phyloP scores from a whole-genome alignment of 2,329 filamentous ascomycete genomes.

The Cercospora brassicicola region DNA sequence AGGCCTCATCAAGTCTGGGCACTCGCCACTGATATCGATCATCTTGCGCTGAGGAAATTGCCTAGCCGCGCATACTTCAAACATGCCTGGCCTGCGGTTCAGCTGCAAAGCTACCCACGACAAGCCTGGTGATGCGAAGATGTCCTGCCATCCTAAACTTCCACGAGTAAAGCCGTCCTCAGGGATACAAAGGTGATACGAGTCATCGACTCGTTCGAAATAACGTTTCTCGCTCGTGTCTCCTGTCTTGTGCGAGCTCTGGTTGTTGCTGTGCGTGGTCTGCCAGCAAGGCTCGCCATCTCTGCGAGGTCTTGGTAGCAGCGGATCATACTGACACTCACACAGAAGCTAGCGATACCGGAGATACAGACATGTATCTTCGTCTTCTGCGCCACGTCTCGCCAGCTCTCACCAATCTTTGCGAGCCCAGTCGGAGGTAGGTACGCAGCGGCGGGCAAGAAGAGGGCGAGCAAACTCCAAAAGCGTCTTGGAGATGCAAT shows the following conservation, averaged over 20 bases:
- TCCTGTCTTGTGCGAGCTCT: no score
- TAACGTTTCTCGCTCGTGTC: background rate
- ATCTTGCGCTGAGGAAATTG: background rate
- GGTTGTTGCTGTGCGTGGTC: background rate
- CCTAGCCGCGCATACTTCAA: background rate
- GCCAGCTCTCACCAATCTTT: background rate
- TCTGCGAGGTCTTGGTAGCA: background rate
- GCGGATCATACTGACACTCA: background rate
- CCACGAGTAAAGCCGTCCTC: background rate
- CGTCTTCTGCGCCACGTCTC: background rate
- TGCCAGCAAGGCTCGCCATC: background rate
- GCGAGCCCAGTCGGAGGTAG: background rate
- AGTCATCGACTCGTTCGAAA: background rate
- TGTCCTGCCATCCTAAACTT: background rate
- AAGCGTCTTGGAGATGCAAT: background rate
- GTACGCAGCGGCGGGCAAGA: background rate
- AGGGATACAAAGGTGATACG: background rate
- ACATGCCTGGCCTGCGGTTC: background rate
- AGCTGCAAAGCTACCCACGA: background rate
- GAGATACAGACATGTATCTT: background rate
- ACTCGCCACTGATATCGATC: background rate
- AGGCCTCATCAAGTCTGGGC: background rate
- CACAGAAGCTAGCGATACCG: background rate
- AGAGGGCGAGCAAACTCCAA: background rate
- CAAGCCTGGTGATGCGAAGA: background rate